phyloP scores from a whole-genome alignment of 225 moss, liverwort and hornwort species.

The Pleurozium schreberi region DNA sequence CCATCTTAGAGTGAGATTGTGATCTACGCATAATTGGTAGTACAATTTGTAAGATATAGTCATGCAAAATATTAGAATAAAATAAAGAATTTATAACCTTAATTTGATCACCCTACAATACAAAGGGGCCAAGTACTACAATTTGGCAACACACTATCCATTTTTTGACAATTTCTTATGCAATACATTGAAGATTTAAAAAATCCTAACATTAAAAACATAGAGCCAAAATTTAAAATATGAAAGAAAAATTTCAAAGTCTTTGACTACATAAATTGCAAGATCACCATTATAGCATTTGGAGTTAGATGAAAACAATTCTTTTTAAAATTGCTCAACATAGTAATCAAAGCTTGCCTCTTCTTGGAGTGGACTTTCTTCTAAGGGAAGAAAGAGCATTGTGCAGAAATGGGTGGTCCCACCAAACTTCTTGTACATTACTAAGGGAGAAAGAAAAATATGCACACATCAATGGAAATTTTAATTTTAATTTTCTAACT shows the following conservation, averaged over 20 bases:
- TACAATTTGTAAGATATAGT: not conserved
- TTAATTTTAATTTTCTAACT: too few species aligned
- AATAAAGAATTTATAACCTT: fast-evolving
- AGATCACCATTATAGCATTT: not conserved
- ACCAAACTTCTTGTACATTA: too few species aligned
- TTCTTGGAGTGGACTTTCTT: too few species aligned
- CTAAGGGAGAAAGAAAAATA: too few species aligned
- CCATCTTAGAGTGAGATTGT: not conserved
- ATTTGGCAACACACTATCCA: not conserved
- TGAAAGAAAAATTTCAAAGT: not conserved
- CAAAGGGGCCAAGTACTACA: not conserved
- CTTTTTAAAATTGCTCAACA: not conserved
- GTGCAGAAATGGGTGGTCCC: too few species aligned
- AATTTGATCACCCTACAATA: not conserved
- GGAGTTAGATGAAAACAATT: not conserved
- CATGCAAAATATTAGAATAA: not conserved
- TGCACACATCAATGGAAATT: too few species aligned
- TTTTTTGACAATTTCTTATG: not conserved
- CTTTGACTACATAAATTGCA: not conserved
- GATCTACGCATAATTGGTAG: not conserved
- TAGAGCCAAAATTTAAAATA: not conserved
- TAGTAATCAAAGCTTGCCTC: not conserved
- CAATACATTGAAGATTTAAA: not conserved
- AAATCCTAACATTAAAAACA: not conserved
- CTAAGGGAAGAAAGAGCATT: too few species aligned